Conservation (phyloP, 2,329 filamentous ascomycete genomes). For the Colletotrichum tanaceti region DNA sequence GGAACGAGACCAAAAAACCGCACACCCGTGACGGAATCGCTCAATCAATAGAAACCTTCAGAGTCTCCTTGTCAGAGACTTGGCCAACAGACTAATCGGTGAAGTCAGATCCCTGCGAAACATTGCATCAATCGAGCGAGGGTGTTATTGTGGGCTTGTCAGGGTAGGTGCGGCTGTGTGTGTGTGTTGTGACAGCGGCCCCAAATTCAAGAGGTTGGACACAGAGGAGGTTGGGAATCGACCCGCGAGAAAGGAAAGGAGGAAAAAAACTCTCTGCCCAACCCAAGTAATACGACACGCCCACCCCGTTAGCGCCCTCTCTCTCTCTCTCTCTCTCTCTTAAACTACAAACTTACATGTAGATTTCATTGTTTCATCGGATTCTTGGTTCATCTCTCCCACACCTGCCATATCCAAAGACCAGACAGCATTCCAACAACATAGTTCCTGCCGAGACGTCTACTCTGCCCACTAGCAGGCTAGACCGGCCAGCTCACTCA, state of each 20-base stretch:
- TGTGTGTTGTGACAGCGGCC: slow-evolving; percentile 32
- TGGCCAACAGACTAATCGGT: slow-evolving; percentile 17
- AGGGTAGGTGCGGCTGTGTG: slow-evolving; percentile 23
- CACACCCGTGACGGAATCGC: slow-evolving; percentile 20
- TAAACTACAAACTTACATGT: slow-evolving; percentile 35
- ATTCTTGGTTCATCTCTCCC: slow-evolving; percentile 31
- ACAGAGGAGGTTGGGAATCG: slow-evolving; percentile 38
- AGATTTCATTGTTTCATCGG: slow-evolving; percentile 24
- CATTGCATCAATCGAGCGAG: slow-evolving; percentile 34
- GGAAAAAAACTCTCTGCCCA: slow-evolving; percentile 30
- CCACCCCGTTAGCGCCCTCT: slow-evolving; percentile 15
- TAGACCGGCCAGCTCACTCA: slow-evolving; percentile 32
- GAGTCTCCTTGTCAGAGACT: slow-evolving; percentile 14
- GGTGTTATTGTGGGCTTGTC: slow-evolving; percentile 36
- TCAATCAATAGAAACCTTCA: slow-evolving; percentile 20
- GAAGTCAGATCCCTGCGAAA: slow-evolving; percentile 36
- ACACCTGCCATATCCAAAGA: slow-evolving; percentile 11
- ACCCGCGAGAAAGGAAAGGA: slow-evolving; percentile 17
- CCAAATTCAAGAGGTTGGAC: slow-evolving; percentile 40
- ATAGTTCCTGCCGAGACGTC: slow-evolving; percentile 22
- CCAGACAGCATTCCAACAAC: slow-evolving; percentile 17
- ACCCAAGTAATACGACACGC: slow-evolving; percentile 34
- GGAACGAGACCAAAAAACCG: slow-evolving; percentile 24
- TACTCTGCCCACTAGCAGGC: slow-evolving; percentile 38
- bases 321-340: slow-evolving; percentile 16